Base-by-base conservation (phyloP, 169 alveolate genomes). In the Plasmodium billcollinsi region DNA sequence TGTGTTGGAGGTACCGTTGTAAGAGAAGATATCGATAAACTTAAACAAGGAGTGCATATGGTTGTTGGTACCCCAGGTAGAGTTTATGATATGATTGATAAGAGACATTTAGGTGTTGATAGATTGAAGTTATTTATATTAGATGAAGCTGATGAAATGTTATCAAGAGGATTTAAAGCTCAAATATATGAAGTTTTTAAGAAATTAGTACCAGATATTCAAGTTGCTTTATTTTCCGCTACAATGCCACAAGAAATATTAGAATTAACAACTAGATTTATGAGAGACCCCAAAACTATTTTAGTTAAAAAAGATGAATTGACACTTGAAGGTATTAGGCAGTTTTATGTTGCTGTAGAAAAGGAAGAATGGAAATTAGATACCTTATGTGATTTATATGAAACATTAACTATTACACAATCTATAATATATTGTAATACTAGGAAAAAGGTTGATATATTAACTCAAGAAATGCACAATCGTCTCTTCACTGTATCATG, bases 131-230 rank as follows among this genome's bases (percentile, higher is more conserved):
- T 98, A 98, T 94, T 99, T 83, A 95, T 98, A 14, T 94, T 99
- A 45, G 99, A 99, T 75, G 99, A 98, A 89, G 99, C 99, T 15
- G 99, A 99, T 89, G 99, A 98, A 96, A 97, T 98, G 99, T 94
- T 99, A 43, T 97, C 97, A 72, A 94, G 97, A 86, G 99, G 99
- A 26, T 99, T 98, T 95, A 98, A 98, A 95, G 98, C 95, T 56
- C 99, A 97, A 97, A 93, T 96, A 91, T 98, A 98, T 94, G 99
- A 99, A 90, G 98, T 98, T 63, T 98, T 98, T 93, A 96, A 99
- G 63, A 97, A 97, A 95, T 95, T 99, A 43, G 99, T 99, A 9
- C 98, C 99, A 7, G 96, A 96, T 63, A 97, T 98, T 29, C 98
- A 99, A 94, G 98, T 97, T 73, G 99, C 99, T 6, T 95, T 98